phyloP scores from a whole-genome alignment of 257 asterid genomes.

The Solanum phureja region DNA sequence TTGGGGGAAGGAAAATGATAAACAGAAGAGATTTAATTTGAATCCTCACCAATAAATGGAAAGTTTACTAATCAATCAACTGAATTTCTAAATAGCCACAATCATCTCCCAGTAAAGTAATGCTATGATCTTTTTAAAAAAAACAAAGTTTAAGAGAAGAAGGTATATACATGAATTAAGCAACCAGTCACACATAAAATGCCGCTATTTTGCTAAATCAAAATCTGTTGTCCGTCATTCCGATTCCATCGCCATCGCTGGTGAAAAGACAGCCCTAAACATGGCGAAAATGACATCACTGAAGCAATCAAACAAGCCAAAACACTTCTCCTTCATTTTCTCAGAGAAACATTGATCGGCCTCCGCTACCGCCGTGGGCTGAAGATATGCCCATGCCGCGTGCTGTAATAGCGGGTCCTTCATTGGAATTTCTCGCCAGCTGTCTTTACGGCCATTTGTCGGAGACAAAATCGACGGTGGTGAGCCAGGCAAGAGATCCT shows the following conservation, averaged over 20 bases:
- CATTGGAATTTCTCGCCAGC: conserved; percentile 79
- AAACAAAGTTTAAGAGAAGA: background rate
- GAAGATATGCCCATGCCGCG: conserved; percentile 94
- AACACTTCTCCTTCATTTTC: conserved; percentile 20
- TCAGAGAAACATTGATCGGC: conserved; percentile 6
- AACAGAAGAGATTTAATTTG: background rate
- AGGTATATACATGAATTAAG: background rate
- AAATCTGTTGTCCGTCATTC: conserved; percentile 7
- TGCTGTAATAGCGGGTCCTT: conserved; percentile 75
- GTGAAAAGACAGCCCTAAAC: conserved; percentile 4
- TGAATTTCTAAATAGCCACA: background rate
- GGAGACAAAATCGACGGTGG: conserved; percentile 31
- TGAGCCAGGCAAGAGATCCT: conserved; percentile 42
- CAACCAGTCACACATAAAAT: background rate
- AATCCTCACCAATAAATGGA: background rate
- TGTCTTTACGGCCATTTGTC: conserved; percentile 3
- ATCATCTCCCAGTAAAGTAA: background rate
- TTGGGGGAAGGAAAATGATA: background rate
- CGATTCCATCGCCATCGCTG: background rate
- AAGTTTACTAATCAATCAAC: background rate
- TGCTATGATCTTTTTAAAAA: background rate
- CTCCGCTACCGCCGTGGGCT: conserved; percentile 39
- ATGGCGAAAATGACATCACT: conserved; percentile 34
- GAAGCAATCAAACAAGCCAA: conserved; percentile 35
- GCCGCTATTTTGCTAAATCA: background rate